A percentile compares a stretch with the other conserved stretches of the same genome.
Evolutionary conservation across 768 basidiomycete species (phyloP).

Genomic region (Tricholoma bakamatsutake): DNA sequence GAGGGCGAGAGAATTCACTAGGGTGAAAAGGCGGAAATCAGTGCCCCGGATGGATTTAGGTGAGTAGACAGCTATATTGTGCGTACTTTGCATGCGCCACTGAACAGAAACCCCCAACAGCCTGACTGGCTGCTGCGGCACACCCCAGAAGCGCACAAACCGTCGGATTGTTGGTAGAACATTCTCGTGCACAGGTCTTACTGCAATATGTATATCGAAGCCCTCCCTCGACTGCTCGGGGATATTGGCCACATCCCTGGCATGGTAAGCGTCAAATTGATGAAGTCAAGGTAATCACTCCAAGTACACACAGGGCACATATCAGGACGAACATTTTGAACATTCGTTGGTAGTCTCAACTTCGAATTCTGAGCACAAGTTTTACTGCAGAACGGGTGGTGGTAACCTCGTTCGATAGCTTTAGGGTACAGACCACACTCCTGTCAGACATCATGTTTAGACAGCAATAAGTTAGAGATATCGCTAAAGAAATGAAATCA

Average conservation of each 20-base stretch:
- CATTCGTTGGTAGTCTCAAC: background rate
- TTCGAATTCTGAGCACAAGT: conserved; percentile 8
- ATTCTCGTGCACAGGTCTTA: conserved; percentile 6
- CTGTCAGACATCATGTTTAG: background rate
- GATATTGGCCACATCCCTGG: conserved; percentile 13
- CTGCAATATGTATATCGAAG: conserved; percentile 12
- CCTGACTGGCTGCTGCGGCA: conserved; percentile 2
- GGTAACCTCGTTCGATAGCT: background rate
- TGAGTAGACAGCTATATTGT: background rate
- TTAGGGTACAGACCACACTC: conserved; percentile 12
- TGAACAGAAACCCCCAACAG: conserved; percentile 9
- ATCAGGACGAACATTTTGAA: background rate
- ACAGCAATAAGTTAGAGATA: background rate
- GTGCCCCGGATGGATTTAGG: background rate
- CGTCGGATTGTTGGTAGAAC: background rate
- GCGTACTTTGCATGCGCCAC: conserved; percentile 4
- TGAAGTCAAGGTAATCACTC: background rate
- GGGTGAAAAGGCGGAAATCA: background rate
- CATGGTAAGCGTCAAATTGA: background rate
- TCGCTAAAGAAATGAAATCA: background rate
- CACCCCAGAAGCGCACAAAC: conserved; percentile 4
- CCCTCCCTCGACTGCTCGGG: conserved; percentile 1
- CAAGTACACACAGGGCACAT: background rate
- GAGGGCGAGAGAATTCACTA: background rate
- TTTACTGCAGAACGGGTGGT: conserved; percentile 12